Evolutionary conservation across 78 protist genomes (phyloP), one percentile per base, ranked within the genome.

Genomic region (Isochrysis galbana): DNA sequence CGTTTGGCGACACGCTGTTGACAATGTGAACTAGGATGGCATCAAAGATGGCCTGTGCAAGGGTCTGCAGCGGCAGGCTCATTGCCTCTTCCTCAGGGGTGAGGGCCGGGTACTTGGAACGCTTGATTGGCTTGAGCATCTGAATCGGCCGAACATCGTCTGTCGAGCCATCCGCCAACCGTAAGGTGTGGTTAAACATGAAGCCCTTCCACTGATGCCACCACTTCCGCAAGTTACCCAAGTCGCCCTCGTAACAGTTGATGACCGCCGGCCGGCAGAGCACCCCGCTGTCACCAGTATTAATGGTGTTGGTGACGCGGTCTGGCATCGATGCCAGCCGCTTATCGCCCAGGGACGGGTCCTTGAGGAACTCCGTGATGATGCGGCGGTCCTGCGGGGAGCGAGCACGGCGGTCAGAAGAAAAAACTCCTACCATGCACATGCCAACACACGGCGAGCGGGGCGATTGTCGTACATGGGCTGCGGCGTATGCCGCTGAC

Each of bases 1-100:
- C 46, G 3, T 21, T 25, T 1, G 82, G 36, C 22, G 91, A 88
- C 17, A 72, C 92, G 10, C n/a, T 0, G 80, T 44, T 51, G 29
- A 93, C 17, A 21, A 93, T 45, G 89, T 93, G 94, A 10, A 93
- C 45, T 0, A 93, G 87, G 23, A 93, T 41, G 21, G 94, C 91
- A 39, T 93, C 94, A 32, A 93, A 88, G 22, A 88, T 77, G 46
- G 94, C 94, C 55, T 25, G 74, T 1, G 72, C 86, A 25, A 92
- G 46, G 23, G 86, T 86, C 47, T 86, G 91, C 0, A 92, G 91
- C 29, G 91, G 91, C 1, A 69, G 17, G 25, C 55, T n/a, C 29
- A 84, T 61, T 0, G 36, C 55, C 80, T 87, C 88, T 39, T 92
- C 94, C 25, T 61, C 91, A 36, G 0, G 74, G 26, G 86, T 54